Evolutionary conservation across 371 early-diverging fungal species (phyloP).

Genomic region (Amoeboaphelidium protococcarum): DNA sequence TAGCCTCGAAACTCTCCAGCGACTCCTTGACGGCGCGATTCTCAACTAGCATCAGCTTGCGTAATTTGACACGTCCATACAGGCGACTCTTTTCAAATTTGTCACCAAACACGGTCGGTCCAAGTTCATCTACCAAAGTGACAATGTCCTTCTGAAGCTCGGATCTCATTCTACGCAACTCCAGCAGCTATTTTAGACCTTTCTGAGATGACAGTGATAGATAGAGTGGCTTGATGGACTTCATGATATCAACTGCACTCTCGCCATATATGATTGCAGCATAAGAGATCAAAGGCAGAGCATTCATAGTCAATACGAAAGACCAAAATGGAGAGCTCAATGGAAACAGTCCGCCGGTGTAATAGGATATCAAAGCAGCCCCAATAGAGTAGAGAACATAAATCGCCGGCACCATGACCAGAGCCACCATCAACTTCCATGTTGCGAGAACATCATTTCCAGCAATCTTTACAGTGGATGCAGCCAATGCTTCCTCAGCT

Average conservation of each 20-base stretch:
- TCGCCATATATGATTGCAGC: constrained; percentile 63
- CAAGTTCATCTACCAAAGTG: constrained; percentile 50
- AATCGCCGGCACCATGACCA: constrained; percentile 43
- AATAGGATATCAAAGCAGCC: constrained; percentile 8
- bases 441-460: constrained; percentile 85
- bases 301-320: constrained; percentile 9
- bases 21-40: too few relatives aligned
- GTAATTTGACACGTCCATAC: too few relatives aligned
- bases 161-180: constrained; percentile 23
- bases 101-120: constrained; percentile 44
- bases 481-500: constrained; percentile 44
- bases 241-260: constrained; percentile 57
- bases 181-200: constrained; percentile 24
- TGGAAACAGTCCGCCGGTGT: background rate
- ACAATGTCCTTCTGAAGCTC: constrained; percentile 48
- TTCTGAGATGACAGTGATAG: constrained; percentile 35
- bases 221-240: constrained; percentile 57
- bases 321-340: constrained; percentile 17
- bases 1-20: too few relatives aligned
- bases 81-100: constrained; percentile 36
- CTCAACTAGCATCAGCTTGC: too few relatives aligned
- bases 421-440: constrained; percentile 74
- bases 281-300: constrained; percentile 40
- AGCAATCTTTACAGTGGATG: constrained; percentile 67
- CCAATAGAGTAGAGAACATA: constrained; percentile 31